Evolutionary conservation across 1,284 basidiomycete species (phyloP), one percentile per base, ranked within the genome.

Genomic region (Microbotryum silenes-acaulis): DNA sequence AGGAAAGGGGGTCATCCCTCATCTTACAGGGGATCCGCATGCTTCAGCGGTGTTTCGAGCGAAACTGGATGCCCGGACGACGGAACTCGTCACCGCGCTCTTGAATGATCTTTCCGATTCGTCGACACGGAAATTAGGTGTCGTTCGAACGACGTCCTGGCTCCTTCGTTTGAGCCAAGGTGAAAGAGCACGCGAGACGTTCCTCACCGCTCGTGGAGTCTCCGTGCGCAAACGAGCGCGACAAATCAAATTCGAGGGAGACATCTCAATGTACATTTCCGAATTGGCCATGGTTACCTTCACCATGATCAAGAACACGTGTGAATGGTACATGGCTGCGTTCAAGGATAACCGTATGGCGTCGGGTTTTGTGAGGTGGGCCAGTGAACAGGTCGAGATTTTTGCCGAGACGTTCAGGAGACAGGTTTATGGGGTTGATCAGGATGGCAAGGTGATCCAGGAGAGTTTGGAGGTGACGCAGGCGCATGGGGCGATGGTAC

Each of bases 361-460:
- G 0, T 93, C 90, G 59, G 83, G 91, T 91, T 94, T 97, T 72
- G 88, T 97, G 25, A 85, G 89, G 57, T 99, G 94, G 96, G 89
- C 92, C 1, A 90, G 86, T 73, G 81, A 82, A 58, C 88, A 92
- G 76, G 84, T 98, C 33, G 85, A 89, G 72, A 77, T 81, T 51
- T 97, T 89, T 74, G 87, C 86, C 0, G 85, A 87, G 60, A 86
- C 87, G 72, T 97, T 97, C 76, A 80, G 87, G 56, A 86, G 87
- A 62, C 96, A 98, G 74, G 91, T 97, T 0, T 96, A 92, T 74
- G 86, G 83, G 21, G 83, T 86, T 4, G 87, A 89, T 65, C 69
- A 65, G 49, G 82, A 87, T 14, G 85, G 87, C 54, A 76, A 80
- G 56, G 82, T 85, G 0, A 81, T 90, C 6, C 81, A 89, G 47